Evolutionary conservation across 805 yeast species (phyloP).

Genomic region (Spathaspora gorwiae): DNA sequence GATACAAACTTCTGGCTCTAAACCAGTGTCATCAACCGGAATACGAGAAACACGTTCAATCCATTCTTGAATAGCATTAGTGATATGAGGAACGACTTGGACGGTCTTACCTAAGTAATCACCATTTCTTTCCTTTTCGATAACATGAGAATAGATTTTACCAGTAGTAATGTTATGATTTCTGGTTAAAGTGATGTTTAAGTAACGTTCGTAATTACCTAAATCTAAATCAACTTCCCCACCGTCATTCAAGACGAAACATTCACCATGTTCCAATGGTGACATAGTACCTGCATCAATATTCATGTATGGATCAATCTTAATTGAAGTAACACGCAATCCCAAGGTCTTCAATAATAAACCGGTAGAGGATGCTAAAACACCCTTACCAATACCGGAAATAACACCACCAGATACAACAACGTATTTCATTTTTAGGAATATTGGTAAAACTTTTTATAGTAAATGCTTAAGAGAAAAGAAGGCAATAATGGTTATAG

Average conservation of each 20-base stretch:
- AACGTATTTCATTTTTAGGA: constrained; percentile 82
- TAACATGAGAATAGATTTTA: constrained; percentile 90
- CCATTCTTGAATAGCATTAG: constrained; percentile 98
- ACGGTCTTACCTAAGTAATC: constrained; percentile 99
- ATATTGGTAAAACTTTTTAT: not conserved
- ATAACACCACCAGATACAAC: constrained; percentile 99
- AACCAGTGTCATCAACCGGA: constrained; percentile 87
- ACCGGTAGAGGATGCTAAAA: constrained; percentile 95
- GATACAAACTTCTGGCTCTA: constrained; percentile 93
- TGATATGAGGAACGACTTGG: constrained; percentile 97
- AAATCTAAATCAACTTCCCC: constrained; percentile 98
- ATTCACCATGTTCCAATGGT: constrained; percentile 98
- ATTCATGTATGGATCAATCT: constrained; percentile 98
- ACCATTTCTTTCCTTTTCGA: constrained; percentile 92
- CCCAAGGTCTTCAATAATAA: constrained; percentile 90
- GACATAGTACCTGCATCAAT: constrained; percentile 99
- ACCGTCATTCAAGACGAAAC: constrained; percentile 96
- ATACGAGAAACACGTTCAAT: constrained; percentile 85
- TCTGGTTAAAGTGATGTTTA: constrained; percentile 85
- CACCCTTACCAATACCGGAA: constrained; percentile 99
- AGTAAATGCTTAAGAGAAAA: not conserved
- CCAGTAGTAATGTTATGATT: constrained; percentile 99
- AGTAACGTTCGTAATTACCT: constrained; percentile 96
- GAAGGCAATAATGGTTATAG: constrained; percentile 1
- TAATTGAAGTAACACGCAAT: constrained; percentile 91